Base-by-base conservation (phyloP, 2,329 filamentous ascomycete genomes). In the Pleomassaria siparia region DNA sequence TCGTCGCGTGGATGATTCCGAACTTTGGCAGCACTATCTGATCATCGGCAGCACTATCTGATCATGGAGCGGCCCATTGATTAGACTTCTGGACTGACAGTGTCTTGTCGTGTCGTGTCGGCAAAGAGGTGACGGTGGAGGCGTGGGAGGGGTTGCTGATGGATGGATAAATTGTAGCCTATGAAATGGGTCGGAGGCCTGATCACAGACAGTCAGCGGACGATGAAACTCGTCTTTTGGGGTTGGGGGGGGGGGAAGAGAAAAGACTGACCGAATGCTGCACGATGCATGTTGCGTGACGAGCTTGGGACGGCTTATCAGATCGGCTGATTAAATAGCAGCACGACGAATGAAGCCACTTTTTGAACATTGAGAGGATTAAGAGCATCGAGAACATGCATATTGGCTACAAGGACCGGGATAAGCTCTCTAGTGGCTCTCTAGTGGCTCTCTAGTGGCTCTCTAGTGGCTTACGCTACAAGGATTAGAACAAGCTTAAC, bases 21-120 rank as follows among this genome's bases (percentile, higher is more conserved):
- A 46, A 8, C 26, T 47, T 50, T 44, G 48, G 48, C 41, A 22
- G 43, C n/a, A 10, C 37, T 47, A 44, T 51, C 49, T 48, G 49
- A 46, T 51, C 36, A 48, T 43, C 41, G n/a, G n/a, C n/a, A n/a
- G 37, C 8, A n/a, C 25, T 26, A 26, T 26, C 25, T 32, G 29
- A 32, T 32, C 5, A 16, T 37, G 25, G 32, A 33, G 16, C 22
- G 40, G n/a, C 18, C 15, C 28, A 36, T 33, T 16, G 28, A 35
- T 16, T 25, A 12, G 25, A 39, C 29, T 5, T 7, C 12, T 30
- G 29, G 29, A 30, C n/a, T n/a, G 15, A 30, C 8, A 28, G 8
- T 30, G 13, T n/a, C n/a, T n/a, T n/a, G n/a, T n/a, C n/a, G 24
- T 21, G 16, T 30, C 21, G 18, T 24, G 30, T 40, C n/a, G n/a